Base-by-base conservation (phyloP, 768 basidiomycete species). In the Xanthoconium stramineum region DNA sequence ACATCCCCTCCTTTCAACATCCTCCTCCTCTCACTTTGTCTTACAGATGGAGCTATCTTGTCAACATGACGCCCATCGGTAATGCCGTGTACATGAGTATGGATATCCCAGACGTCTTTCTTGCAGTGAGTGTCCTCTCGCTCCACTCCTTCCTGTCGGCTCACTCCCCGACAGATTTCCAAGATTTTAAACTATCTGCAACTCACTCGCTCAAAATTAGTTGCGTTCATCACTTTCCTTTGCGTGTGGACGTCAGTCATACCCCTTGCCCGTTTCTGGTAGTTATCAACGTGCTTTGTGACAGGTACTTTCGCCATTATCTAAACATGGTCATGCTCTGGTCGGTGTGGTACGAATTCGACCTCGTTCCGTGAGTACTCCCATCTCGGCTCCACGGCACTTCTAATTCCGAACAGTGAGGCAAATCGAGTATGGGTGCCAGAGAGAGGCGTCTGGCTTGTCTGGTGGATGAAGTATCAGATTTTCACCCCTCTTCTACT, bases 1-100 rank as follows among this genome's bases (percentile, higher is more conserved):
- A 75, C 42, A 6, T 79, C 67, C 33, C n/a, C 36, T 47, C 2
- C 12, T 9, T 53, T 50, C 10, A 17, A 9, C 35, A 15, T 1
- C 3, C 13, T 38, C 14, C 13, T 7, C 12, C 12, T 37, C 44
- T 60, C 52, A 61, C 36, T 14, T 24, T 29, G 4, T 43, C 42
- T 39, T 36, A 24, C 66, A 93, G 91, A 37, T 92, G 92, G 91
- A 93, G 91, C 62, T 91, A 93, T 65, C 61, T 86, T 33, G 58
- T 85, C 61, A 94, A 92, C 72, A 42, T 93, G 50, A 98, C 94
- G 0, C 72, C 82, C 50, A 94, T 98, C 42, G 97, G 97, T 11
- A 89, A 91, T 60, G 88, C 94, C 6, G 83, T 99, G 30, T 98
- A 88, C 65, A 80, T 95, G 74, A 97, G 94, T 69, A 98, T 98